phyloP scores from a whole-genome alignment of 768 basidiomycete species.

The Gymnopilus junonius region DNA sequence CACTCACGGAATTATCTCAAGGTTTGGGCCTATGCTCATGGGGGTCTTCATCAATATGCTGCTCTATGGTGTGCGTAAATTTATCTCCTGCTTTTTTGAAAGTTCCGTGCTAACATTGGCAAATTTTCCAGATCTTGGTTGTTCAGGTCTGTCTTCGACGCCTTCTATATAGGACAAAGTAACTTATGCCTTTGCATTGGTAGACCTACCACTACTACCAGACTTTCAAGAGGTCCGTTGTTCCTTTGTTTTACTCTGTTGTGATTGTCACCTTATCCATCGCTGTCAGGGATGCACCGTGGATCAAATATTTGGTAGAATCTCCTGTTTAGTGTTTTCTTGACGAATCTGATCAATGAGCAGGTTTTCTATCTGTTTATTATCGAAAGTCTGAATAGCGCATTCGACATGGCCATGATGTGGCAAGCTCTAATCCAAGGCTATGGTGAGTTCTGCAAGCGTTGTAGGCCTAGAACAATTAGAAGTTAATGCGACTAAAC shows the following conservation, averaged over 20 bases:
- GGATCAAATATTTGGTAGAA: constrained; percentile 46
- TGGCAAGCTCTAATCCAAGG: constrained; percentile 49
- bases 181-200: neutral
- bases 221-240: constrained; percentile 41
- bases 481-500: neutral
- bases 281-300: constrained; percentile 40
- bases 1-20: constrained; percentile 14
- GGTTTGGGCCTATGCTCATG: constrained; percentile 51
- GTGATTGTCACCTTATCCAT: neutral
- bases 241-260: neutral
- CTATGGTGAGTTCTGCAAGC: constrained; percentile 36
- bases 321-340: neutral
- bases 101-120: neutral
- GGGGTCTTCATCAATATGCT: constrained; percentile 48
- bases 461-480: neutral
- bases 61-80: constrained; percentile 45
- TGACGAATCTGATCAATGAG: neutral
- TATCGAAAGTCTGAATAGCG: constrained; percentile 47
- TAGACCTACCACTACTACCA: constrained; percentile 43
- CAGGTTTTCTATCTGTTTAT: constrained; percentile 48
- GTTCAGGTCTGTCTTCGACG: constrained; percentile 34
- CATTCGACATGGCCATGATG: constrained; percentile 47
- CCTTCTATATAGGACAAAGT: neutral
- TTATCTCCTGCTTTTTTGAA: neutral
- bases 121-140: constrained; percentile 16